Percentiles rank a stretch among this genome's conserved stretches.
Conservation (phyloP, 2,329 filamentous ascomycete species). For the Geosmithia flava region DNA sequence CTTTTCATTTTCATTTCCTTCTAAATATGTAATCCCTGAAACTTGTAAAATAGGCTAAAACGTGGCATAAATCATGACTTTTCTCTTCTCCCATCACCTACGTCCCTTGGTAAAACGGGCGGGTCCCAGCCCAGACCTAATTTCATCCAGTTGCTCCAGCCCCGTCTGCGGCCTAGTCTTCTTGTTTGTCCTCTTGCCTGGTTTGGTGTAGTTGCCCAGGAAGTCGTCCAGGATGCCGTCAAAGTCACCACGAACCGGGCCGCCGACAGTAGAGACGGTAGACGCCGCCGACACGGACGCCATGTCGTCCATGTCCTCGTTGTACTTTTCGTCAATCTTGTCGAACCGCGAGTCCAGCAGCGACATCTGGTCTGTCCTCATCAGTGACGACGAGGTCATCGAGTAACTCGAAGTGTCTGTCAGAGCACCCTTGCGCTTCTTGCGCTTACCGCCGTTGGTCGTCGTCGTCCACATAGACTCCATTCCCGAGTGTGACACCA, state of each 20-base stretch:
- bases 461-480: constrained; percentile 65
- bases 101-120: constrained; percentile 40
- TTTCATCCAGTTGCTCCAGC: constrained; percentile 81
- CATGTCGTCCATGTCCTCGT: constrained; percentile 34
- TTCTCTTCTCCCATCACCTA: background rate
- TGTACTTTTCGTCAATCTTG: constrained; percentile 70
- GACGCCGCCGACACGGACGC: constrained; percentile 49
- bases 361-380: constrained; percentile 76
- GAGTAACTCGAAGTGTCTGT: constrained; percentile 81
- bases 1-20: background rate
- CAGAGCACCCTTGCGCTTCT: constrained; percentile 91
- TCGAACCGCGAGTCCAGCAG: constrained; percentile 87
- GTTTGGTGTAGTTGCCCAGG: constrained; percentile 58
- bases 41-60: background rate
- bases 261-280: constrained; percentile 53
- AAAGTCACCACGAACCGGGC: constrained; percentile 65
- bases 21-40: constrained; percentile 1
- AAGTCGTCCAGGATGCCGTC: constrained; percentile 91
- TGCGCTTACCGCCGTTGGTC: constrained; percentile 66
- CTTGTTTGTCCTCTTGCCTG: constrained; percentile 63
- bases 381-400: constrained; percentile 81
- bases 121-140: constrained; percentile 67
- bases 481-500: constrained; percentile 44
- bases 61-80: background rate
- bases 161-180: constrained; percentile 73